Conservation (phyloP, 768 basidiomycete genomes). For the Collybia nuda region DNA sequence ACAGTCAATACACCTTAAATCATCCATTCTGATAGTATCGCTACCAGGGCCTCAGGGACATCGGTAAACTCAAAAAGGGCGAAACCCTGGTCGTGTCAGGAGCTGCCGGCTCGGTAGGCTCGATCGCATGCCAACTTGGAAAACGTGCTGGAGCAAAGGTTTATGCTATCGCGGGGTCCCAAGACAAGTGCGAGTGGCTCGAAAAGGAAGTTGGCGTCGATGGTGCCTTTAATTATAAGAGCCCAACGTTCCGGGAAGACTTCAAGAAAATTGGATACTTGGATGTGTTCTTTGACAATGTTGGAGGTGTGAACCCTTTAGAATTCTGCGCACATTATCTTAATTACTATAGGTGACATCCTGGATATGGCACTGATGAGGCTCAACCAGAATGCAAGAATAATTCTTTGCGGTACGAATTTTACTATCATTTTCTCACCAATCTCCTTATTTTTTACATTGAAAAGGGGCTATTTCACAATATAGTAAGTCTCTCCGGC, state of each 20-base stretch:
- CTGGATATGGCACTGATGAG: slow-evolving; percentile 75
- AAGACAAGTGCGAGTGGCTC: slow-evolving; percentile 87
- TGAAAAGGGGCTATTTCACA: slow-evolving; percentile 75
- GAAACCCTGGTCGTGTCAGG: slow-evolving; percentile 87
- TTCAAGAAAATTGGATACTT: slow-evolving; percentile 76
- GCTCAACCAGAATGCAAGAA: slow-evolving; percentile 75
- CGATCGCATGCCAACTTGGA: slow-evolving; percentile 80
- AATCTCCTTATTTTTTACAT: slow-evolving; percentile 2
- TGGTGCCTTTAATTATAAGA: slow-evolving; percentile 87
- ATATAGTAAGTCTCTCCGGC: slow-evolving; percentile 55
- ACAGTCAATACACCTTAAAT: not conserved
- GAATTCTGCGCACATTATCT: not conserved
- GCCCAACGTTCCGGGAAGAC: slow-evolving; percentile 63
- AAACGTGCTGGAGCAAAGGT: slow-evolving; percentile 80
- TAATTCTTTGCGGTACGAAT: slow-evolving; percentile 75
- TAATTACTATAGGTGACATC: slow-evolving; percentile 58
- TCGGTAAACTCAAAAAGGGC: slow-evolving; percentile 78
- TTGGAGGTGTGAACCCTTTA: slow-evolving; percentile 44
- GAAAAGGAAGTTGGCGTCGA: slow-evolving; percentile 81
- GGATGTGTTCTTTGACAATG: slow-evolving; percentile 88
- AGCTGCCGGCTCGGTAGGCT: slow-evolving; percentile 90
- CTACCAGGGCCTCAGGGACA: slow-evolving; percentile 73
- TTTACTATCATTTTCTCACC: not conserved
- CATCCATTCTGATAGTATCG: not conserved
- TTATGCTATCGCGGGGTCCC: slow-evolving; percentile 82